A percentile compares a stretch with the other conserved stretches of the same genome.
Evolutionary conservation across 2,329 filamentous ascomycete genomes (phyloP).

Genomic region (Colletotrichum aenigma): DNA sequence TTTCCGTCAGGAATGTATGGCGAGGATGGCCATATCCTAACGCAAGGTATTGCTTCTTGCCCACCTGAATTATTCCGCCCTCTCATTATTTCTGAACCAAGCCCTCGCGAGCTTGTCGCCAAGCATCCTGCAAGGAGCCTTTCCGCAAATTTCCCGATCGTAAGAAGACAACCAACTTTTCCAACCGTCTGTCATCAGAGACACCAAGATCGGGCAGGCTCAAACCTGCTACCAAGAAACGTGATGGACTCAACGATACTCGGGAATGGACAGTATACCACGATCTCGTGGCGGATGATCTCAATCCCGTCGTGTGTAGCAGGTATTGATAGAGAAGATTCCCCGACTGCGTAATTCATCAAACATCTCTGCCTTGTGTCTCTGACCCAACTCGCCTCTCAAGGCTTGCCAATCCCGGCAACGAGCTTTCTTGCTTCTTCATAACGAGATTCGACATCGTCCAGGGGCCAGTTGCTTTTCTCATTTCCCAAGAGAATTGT

Average conservation of each 20-base stretch:
- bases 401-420: background rate
- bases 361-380: background rate
- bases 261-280: background rate
- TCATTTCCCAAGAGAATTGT: background rate
- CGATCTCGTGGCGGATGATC: background rate
- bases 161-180: slow-evolving; percentile 18
- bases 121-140: background rate
- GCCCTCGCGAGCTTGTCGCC: background rate
- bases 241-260: background rate
- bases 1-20: background rate
- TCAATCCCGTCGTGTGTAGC: background rate
- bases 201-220: background rate
- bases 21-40: background rate
- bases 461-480: background rate
- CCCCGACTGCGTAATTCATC: slow-evolving; percentile 9
- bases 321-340: background rate
- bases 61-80: background rate
- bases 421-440: slow-evolving; percentile 8
- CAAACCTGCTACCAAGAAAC: slow-evolving; percentile 3
- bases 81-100: background rate
- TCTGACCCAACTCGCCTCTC: background rate
- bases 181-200: slow-evolving; percentile 5
- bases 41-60: background rate
- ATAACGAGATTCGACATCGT: background rate
- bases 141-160: background rate